These are phyloP conservation scores for Geosmithia flava DNA, from an alignment of 2,329 filamentous ascomycete species.

Conservation along the genomic window DNA sequence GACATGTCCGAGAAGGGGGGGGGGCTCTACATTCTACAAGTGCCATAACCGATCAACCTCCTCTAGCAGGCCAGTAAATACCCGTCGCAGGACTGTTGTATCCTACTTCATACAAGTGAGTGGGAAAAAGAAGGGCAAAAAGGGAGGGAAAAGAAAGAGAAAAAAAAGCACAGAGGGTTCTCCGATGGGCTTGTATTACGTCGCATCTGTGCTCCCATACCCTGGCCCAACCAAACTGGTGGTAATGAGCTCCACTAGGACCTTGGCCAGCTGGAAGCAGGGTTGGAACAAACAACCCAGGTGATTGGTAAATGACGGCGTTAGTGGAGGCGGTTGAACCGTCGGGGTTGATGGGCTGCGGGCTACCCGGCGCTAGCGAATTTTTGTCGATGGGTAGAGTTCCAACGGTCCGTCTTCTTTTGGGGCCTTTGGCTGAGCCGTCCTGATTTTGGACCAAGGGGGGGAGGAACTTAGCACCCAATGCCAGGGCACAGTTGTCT, in stretches of 20 bases:
- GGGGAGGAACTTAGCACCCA: no score
- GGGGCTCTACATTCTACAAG: no score
- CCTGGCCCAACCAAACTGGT: not conserved
- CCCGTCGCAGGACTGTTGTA: not conserved
- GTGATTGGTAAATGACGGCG: not conserved
- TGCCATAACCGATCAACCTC: not conserved
- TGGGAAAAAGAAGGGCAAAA: no score
- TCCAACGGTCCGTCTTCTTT: slow-evolving; percentile 2
- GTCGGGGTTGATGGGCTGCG: not conserved
- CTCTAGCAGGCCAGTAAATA: not conserved
- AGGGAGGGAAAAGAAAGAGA: no score
- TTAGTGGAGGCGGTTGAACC: not conserved
- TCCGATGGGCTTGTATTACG: not conserved
- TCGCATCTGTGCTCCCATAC: not conserved
- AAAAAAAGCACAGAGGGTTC: not conserved
- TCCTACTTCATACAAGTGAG: no score
- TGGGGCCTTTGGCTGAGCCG: not conserved
- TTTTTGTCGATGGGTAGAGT: slow-evolving; percentile 1
- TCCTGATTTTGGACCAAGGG: not conserved
- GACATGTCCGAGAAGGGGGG: not conserved
- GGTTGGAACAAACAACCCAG: not conserved
- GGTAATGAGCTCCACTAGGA: not conserved
- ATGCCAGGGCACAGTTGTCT: not conserved
- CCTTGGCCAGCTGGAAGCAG: not conserved
- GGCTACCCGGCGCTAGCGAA: slow-evolving; percentile 3